These are phyloP conservation scores for Magnolia officinalis DNA, from an alignment of 164 flowering plant species.

Conservation along the genomic window DNA sequence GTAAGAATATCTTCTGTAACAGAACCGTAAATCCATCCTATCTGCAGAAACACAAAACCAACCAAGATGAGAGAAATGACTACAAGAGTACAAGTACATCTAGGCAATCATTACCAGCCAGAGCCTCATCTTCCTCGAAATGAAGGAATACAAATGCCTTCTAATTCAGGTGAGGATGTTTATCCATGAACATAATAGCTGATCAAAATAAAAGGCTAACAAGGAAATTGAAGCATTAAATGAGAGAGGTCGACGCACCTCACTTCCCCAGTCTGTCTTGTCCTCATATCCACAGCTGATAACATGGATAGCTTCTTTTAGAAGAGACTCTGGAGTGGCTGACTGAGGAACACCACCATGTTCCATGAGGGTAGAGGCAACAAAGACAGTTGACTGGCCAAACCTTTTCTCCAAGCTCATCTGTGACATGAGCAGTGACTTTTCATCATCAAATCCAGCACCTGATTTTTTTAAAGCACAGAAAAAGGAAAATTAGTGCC, in stretches of 20 bases:
- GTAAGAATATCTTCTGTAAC: slow-evolving; percentile 20
- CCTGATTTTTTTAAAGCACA: slow-evolving; percentile 7
- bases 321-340: slow-evolving; percentile 29
- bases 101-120: background rate
- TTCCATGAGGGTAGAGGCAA: slow-evolving; percentile 43
- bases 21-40: slow-evolving; percentile 60
- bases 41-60: slow-evolving; percentile 30
- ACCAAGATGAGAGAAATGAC: background rate
- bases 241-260: slow-evolving; percentile 19
- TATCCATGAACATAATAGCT: too few relatives aligned
- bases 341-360: slow-evolving; percentile 36
- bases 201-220: background rate
- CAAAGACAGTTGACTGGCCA: slow-evolving; percentile 45
- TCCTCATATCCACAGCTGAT: slow-evolving; percentile 55
- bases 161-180: too few relatives aligned
- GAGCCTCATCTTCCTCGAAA: background rate
- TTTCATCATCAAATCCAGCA: slow-evolving; percentile 30
- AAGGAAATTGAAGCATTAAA: background rate
- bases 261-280: slow-evolving; percentile 53
- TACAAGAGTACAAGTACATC: background rate
- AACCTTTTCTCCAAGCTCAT: slow-evolving; percentile 43
- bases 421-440: slow-evolving; percentile 29
- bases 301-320: slow-evolving; percentile 48
- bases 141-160: too few relatives aligned
- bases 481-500: background rate